Base-by-base conservation (phyloP, 352 stramenopile genomes). In the Globisporangium nunn region DNA sequence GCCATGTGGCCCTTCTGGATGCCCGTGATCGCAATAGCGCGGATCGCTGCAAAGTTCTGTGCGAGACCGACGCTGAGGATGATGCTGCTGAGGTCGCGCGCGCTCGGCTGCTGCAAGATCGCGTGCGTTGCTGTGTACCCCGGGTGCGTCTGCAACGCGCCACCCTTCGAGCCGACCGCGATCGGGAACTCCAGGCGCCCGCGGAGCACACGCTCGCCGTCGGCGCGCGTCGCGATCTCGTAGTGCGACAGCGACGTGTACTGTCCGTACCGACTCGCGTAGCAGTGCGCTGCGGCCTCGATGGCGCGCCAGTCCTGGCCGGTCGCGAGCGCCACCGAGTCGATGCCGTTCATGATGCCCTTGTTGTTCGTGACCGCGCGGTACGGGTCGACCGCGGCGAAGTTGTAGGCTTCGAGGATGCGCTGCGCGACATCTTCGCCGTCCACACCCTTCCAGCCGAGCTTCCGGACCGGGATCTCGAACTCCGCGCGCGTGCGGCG, bases 1-100 rank as follows among this genome's bases (percentile, higher is more conserved):
- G 84, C 82, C 84, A 94, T 94, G 72, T 94, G 84, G 48, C 84
- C 84, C 52, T 88, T 85, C 51, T 95, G 84, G 62, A 95, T 95
- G 33, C 85, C 85, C 33, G 81, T 93, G 69, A 92, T 81, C 8
- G 85, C 85, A 41, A 95, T 86, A 37, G 85, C 85, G 18, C 83
- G 81, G 47, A 95, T 77, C 23, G 85, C 85, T 1, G 83, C 85
- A 61, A 93, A 90, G 70, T 95, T 95, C 62, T 95, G 85, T 28
- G 85, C 83, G 17, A 95, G 67, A 3, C 85, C 85, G 56, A 93
- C 85, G 59, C 79, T 90, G 41, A 89, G 60, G 46, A 93, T 74
- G 56, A 93, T 87, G 51, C 76, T 74, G 35, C 68, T 81, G 49
- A 95, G 74, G 10, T 58, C 66, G 3, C 74, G 70, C 11, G 85